A percentile compares a stretch with the other conserved stretches of the same genome.
phyloP scores from a whole-genome alignment of 2,329 filamentous ascomycete genomes.

The Acrodontium crateriforme region DNA sequence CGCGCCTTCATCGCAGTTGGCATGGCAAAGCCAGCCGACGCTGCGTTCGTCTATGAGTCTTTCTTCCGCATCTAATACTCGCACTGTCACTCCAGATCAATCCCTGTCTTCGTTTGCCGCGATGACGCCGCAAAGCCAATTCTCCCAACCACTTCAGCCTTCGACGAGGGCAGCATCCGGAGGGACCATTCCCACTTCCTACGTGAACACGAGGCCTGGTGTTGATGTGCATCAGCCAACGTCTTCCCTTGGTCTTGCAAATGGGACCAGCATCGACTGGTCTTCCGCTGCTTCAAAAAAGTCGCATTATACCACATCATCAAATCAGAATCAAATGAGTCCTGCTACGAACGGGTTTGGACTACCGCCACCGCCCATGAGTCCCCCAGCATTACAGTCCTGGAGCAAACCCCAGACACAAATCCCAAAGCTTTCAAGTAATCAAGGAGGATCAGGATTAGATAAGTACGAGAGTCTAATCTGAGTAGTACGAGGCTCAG shows the following conservation, averaged over 20 bases:
- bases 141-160: slow-evolving; percentile 26
- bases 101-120: slow-evolving; percentile 19
- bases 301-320: no score
- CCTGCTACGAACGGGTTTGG: slow-evolving; percentile 10
- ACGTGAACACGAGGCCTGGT: no score
- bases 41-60: slow-evolving; percentile 3
- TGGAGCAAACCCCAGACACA: slow-evolving; percentile 19
- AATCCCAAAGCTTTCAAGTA: slow-evolving; percentile 18
- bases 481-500: no score
- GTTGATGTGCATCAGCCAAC: no score
- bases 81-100: slow-evolving; percentile 24
- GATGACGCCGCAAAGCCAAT: slow-evolving; percentile 25
- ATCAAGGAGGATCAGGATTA: slow-evolving; percentile 31
- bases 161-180: slow-evolving; percentile 12
- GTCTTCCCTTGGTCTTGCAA: no score
- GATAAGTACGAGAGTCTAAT: slow-evolving; percentile 57
- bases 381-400: slow-evolving; percentile 23
- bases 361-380: slow-evolving; percentile 18
- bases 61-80: slow-evolving; percentile 5
- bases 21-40: slow-evolving; percentile 27
- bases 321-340: no score
- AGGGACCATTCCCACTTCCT: slow-evolving; percentile 2
- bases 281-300: slow-evolving; percentile 29
- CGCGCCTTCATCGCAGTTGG: slow-evolving; percentile 23
- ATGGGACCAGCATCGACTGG: slow-evolving; percentile 39